phyloP scores from a whole-genome alignment of 805 yeast genomes.

The Yarrowia deformans region DNA sequence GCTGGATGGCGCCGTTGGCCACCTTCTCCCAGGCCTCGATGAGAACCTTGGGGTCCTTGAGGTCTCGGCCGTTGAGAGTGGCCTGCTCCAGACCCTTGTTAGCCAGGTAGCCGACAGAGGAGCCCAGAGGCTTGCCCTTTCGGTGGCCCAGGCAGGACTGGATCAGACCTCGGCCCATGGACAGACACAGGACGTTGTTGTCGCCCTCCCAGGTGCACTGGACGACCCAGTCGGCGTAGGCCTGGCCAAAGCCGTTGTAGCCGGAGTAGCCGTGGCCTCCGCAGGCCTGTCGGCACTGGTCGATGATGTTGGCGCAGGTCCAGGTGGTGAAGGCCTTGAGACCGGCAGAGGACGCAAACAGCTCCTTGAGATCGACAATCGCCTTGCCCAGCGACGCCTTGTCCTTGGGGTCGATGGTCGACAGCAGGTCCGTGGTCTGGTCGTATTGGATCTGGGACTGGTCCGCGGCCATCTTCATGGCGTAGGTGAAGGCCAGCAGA shows the following conservation, averaged over 20 bases:
- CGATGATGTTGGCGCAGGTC: conserved; percentile 79
- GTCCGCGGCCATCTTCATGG: conserved; percentile 74
- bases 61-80: conserved; percentile 44
- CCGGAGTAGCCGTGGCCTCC: conserved; percentile 97
- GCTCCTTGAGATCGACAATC: conserved; percentile 70
- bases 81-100: conserved; percentile 40
- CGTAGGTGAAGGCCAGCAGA: conserved; percentile 78
- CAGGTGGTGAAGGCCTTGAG: conserved; percentile 90
- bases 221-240: conserved; percentile 90
- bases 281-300: conserved; percentile 90
- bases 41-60: conserved; percentile 47
- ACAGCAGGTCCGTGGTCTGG: conserved; percentile 60
- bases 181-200: conserved; percentile 82
- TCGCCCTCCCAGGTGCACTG: conserved; percentile 99
- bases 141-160: conserved; percentile 56
- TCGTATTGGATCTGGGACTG: conserved; percentile 62
- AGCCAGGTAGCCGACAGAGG: conserved; percentile 56
- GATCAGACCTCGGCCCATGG: conserved; percentile 79
- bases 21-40: conserved; percentile 53
- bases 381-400: conserved; percentile 56
- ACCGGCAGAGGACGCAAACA: conserved; percentile 86
- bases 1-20: conserved; percentile 48
- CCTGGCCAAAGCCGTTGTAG: conserved; percentile 88
- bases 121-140: conserved; percentile 57
- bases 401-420: conserved; percentile 50